phyloP scores from a whole-genome alignment of 2,329 filamentous ascomycete species.

The Herpotrichia juniperi region DNA sequence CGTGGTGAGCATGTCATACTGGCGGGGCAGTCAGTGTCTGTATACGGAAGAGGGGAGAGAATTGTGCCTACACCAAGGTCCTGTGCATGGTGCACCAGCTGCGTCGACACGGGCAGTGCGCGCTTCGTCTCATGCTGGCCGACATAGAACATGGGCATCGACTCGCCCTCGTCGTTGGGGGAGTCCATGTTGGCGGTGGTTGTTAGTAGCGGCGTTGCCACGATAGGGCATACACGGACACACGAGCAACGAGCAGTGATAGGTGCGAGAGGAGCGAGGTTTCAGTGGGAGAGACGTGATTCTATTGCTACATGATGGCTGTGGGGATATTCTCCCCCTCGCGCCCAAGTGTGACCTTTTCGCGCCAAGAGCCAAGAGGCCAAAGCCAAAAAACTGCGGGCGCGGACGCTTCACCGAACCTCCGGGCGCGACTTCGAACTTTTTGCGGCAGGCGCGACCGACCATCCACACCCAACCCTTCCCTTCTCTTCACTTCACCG shows the following conservation, averaged over 20 bases:
- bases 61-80: constrained; percentile 66
- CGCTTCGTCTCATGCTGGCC: constrained; percentile 75
- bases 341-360: constrained; percentile 10
- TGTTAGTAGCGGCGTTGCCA: background rate
- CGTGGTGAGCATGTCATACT: constrained; percentile 82
- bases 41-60: background rate
- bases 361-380: background rate
- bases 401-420: background rate
- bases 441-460: background rate
- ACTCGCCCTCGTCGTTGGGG: constrained; percentile 40
- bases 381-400: background rate
- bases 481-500: background rate
- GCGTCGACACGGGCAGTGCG: constrained; percentile 64
- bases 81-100: constrained; percentile 70
- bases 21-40: constrained; percentile 16
- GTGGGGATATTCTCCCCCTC: constrained; percentile 11
- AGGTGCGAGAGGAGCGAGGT: background rate
- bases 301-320: background rate
- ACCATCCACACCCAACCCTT: background rate
- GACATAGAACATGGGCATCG: constrained; percentile 66
- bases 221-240: background rate
- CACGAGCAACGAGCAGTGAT: background rate
- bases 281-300: background rate
- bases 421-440: background rate
- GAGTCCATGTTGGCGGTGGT: constrained; percentile 33